A percentile compares a stretch with the other conserved stretches of the same genome.
phyloP scores from a whole-genome alignment of 192 early-diverging fungal species.

The Backusella liffmaniae region DNA sequence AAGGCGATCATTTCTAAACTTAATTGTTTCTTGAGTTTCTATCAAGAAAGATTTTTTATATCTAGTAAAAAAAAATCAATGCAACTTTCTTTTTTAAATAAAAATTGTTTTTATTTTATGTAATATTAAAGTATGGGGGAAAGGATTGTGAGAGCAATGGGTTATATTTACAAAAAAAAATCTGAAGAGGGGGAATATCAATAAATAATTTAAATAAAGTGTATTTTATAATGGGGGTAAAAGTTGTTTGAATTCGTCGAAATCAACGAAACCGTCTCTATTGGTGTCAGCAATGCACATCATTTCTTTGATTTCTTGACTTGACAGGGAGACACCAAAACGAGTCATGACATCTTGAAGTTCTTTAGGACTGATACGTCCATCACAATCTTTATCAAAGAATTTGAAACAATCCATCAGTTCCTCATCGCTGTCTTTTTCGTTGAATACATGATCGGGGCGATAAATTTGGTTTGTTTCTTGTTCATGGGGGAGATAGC shows the following conservation, averaged over 20 bases:
- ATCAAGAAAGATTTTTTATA: background rate
- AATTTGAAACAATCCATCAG: slow-evolving; percentile 18
- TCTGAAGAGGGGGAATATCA: background rate
- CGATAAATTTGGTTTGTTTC: background rate
- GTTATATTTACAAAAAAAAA: background rate
- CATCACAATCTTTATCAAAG: slow-evolving; percentile 33
- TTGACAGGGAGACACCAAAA: slow-evolving; percentile 13
- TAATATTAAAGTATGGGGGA: background rate
- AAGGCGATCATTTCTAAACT: background rate
- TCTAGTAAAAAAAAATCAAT: background rate
- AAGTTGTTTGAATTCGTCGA: slow-evolving; percentile 33
- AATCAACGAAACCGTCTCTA: slow-evolving; percentile 29
- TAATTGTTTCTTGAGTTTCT: background rate
- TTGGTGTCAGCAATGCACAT: slow-evolving; percentile 25
- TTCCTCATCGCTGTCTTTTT: slow-evolving; percentile 19
- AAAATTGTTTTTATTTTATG: too few relatives aligned
- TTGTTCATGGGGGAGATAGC: slow-evolving; percentile 6
- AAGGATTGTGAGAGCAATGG: background rate
- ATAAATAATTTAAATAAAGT: background rate
- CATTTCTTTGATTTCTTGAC: slow-evolving; percentile 30
- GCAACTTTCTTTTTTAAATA: background rate
- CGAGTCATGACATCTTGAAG: slow-evolving; percentile 20
- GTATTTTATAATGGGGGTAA: slow-evolving; percentile 14
- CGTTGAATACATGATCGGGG: background rate
- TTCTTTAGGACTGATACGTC: slow-evolving; percentile 23